Evolutionary conservation across 2,329 filamentous ascomycete species (phyloP).

Genomic region (Nemania abortiva): DNA sequence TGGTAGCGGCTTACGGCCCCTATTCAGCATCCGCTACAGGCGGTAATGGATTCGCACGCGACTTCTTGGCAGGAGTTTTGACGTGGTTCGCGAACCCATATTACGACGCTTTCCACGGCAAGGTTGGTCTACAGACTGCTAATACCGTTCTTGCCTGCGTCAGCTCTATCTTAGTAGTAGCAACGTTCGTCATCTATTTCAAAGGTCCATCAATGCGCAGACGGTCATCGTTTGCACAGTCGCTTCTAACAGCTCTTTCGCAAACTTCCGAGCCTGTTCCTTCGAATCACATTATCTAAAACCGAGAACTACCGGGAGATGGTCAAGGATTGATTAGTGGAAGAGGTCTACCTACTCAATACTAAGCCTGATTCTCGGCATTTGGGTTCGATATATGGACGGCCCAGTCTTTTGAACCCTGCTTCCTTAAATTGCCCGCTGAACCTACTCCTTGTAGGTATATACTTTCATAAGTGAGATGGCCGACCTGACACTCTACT

Average conservation of each 20-base stretch:
- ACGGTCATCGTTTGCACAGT: constrained; percentile 67
- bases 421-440: background rate
- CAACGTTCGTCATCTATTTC: constrained; percentile 68
- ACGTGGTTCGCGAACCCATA: constrained; percentile 70
- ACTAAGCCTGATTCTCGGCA: background rate
- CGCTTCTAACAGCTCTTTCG: constrained; percentile 23
- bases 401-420: background rate
- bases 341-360: background rate
- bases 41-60: constrained; percentile 74
- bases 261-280: background rate
- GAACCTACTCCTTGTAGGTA: background rate
- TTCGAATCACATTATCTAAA: background rate
- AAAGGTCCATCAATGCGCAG: constrained; percentile 65
- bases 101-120: constrained; percentile 58
- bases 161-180: constrained; percentile 62
- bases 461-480: background rate
- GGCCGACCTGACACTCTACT: constrained; percentile 6
- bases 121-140: constrained; percentile 63
- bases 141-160: constrained; percentile 65
- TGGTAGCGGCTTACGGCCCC: constrained; percentile 74
- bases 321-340: background rate
- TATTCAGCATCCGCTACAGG: constrained; percentile 76
- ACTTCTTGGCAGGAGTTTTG: constrained; percentile 73
- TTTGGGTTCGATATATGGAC: background rate
- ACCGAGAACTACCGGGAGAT: background rate